Conservation (phyloP, 768 basidiomycete genomes). For the Lactarius quietus region DNA sequence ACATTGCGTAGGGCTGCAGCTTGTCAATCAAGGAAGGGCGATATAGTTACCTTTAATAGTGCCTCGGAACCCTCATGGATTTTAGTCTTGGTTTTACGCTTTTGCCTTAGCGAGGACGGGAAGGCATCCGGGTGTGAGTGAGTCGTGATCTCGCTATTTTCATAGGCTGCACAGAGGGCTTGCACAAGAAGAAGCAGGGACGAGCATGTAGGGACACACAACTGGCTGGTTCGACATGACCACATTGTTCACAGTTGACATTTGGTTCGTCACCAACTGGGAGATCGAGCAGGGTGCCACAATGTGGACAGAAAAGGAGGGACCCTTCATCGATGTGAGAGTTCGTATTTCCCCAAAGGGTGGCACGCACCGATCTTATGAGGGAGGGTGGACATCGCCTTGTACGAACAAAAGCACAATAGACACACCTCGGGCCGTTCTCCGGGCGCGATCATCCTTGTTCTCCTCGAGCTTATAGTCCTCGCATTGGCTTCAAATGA, state of each 20-base stretch:
- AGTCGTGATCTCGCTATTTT: conserved; percentile 86
- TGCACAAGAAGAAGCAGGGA: not conserved
- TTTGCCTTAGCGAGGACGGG: conserved; percentile 82
- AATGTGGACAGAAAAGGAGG: conserved; percentile 89
- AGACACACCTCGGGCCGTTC: not conserved
- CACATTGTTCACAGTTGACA: conserved; percentile 89
- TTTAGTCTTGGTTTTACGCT: conserved; percentile 86
- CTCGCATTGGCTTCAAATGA: not conserved
- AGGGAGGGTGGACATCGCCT: conserved; percentile 30
- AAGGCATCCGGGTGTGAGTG: conserved; percentile 93
- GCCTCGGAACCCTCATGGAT: conserved; percentile 64
- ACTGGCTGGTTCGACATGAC: conserved; percentile 77
- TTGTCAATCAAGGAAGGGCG: not conserved
- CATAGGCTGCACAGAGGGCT: conserved; percentile 61
- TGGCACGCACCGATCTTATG: conserved; percentile 45
- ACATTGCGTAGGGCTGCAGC: conserved; percentile 8
- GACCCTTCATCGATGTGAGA: conserved; percentile 53
- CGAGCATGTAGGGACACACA: conserved; percentile 54
- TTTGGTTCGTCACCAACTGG: conserved; percentile 69
- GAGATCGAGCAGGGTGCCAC: conserved; percentile 83
- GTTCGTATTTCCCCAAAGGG: not conserved
- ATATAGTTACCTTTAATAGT: conserved; percentile 50
- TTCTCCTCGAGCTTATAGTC: conserved; percentile 2
- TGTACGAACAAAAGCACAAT: not conserved
- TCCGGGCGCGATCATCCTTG: not conserved